Percentiles rank a stretch among this genome's conserved stretches.
Conservation (phyloP, 441 rosid genomes). For the Erodium moschatum region DNA sequence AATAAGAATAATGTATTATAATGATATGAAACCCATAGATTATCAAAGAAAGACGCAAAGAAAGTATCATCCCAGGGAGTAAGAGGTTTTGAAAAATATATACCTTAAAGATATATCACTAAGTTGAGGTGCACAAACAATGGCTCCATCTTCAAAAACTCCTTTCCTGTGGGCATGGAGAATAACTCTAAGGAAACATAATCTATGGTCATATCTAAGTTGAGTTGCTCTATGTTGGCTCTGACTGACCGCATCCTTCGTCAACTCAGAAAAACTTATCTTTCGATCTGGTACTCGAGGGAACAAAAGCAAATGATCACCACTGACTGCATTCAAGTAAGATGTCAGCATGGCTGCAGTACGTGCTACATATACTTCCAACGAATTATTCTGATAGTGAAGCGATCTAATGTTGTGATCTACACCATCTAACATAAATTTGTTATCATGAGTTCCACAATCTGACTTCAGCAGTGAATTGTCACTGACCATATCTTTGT, state of each 20-base stretch:
- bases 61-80: not conserved
- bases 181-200: constrained; percentile 63
- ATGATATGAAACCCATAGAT: not conserved
- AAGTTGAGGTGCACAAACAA: constrained; percentile 56
- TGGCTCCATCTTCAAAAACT: constrained; percentile 74
- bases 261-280: constrained; percentile 24
- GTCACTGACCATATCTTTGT: constrained; percentile 18
- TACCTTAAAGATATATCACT: constrained; percentile 61
- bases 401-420: not conserved
- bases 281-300: constrained; percentile 32
- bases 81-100: constrained; percentile 4
- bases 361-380: constrained; percentile 51
- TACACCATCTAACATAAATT: not conserved
- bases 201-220: constrained; percentile 29
- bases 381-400: constrained; percentile 21
- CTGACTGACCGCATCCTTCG: constrained; percentile 30
- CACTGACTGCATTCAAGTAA: constrained; percentile 32
- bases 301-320: constrained; percentile 34
- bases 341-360: constrained; percentile 37
- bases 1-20: not conserved
- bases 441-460: constrained; percentile 16
- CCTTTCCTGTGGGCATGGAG: constrained; percentile 73
- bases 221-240: constrained; percentile 24
- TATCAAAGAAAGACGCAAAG: not conserved
- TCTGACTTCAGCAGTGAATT: constrained; percentile 12